Percentiles rank a stretch among this genome's conserved stretches.
Conservation (phyloP, 176 grass and related monocot genomes). For the Avena eriantha region DNA sequence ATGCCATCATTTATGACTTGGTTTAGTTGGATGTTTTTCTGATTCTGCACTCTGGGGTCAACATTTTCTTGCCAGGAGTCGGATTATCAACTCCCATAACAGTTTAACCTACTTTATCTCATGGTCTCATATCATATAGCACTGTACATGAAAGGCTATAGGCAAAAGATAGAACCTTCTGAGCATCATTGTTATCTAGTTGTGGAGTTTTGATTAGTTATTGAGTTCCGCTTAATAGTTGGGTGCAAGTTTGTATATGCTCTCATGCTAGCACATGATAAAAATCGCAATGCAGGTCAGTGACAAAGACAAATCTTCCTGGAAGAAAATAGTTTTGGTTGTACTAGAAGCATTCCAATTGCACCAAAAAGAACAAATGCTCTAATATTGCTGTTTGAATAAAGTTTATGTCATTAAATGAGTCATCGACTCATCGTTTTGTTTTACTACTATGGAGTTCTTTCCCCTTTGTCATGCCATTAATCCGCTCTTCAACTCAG, state of each 20-base stretch:
- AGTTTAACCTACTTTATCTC: conserved; percentile 15
- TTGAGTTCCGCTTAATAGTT: background rate
- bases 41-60: conserved; percentile 17
- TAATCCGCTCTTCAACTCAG: conserved; percentile 53
- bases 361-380: background rate
- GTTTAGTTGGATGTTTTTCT: conserved; percentile 29
- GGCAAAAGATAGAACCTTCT: background rate
- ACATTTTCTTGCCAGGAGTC: conserved; percentile 34
- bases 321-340: conserved; percentile 16
- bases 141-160: background rate
- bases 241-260: conserved; percentile 8
- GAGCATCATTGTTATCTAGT: conserved; percentile 1
- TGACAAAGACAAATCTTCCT: conserved; percentile 6
- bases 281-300: background rate
- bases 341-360: conserved; percentile 22
- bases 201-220: background rate
- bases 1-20: conserved; percentile 18
- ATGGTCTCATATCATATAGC: background rate
- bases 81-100: background rate
- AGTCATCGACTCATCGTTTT: background rate
- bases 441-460: conserved; percentile 4
- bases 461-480: conserved; percentile 21
- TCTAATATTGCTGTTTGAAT: background rate
- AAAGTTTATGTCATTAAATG: conserved; percentile 26
- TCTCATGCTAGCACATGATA: conserved; percentile 12